Base-by-base conservation (phyloP, 1,139 yeast genomes). In the Hansenula sp. region DNA sequence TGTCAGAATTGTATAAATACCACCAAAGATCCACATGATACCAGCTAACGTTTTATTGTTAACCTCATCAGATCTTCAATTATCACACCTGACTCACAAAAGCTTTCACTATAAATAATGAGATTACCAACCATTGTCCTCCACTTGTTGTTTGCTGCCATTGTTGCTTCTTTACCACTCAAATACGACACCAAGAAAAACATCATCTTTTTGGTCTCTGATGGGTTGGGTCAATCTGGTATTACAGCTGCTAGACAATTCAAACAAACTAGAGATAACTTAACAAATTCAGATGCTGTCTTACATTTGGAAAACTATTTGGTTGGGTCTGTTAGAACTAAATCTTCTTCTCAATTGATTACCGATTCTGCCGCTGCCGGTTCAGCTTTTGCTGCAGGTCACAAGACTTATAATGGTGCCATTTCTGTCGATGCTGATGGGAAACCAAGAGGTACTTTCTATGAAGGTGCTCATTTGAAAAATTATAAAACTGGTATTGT, bases 291-390 rank as follows among this genome's bases (percentile, higher is more conserved):
- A 6, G 43, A 43, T 19, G 47, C 56, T 8, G 51, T 48, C 19
- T 47, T 53, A 27, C 49, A 50, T 33, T 45, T 54, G 41, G 58
- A 54, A 44, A 48, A 51, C 46, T 53, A 52, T 42, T 33, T 54
- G 25, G 38, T 54, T 19, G 58, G 58, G 38, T 35, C 52, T n/a
- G 55, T 53, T 19, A 53, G 58, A 53, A 54, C 58, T 30, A 52
- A 51, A 40, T 49, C 56, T 7, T 31, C 50, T 19, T 52, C 56
- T 17, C 43, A 45, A n/a, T 42, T 52, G 43, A 49, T 54, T 41
- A 54, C 58, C 10, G 58, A 54, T 42, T 54, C 58, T 28, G 58
- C 58, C 38, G 58, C 58, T 42, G 58, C 58, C 24, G 58, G 58
- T 36, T 48, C 58, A 3, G 57, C 58, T 24, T 46, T 54, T 11